These are phyloP conservation scores for Gypsophila paniculata DNA, from an alignment of 179 eudicot genomes.

Conservation along the genomic window DNA sequence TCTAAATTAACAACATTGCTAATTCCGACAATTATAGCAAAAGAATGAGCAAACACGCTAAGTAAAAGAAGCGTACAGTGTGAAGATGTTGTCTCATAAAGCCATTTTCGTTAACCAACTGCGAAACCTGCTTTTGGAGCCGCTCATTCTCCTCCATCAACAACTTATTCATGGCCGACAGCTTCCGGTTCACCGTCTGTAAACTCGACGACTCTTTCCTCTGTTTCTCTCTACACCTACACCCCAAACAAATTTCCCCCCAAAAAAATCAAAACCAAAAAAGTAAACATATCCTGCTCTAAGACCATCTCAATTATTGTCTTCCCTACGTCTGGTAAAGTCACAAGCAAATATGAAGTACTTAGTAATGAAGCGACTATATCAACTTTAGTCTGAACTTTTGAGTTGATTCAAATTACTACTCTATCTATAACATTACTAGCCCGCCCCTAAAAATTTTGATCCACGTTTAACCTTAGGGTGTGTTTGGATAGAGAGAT, in stretches of 20 bases:
- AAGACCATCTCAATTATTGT: too few species aligned
- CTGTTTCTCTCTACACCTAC: conserved; percentile 92
- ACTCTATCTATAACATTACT: too few species aligned
- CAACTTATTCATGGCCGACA: conserved; percentile 84
- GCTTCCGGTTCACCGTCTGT: conserved; percentile 74
- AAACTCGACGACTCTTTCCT: conserved; percentile 74
- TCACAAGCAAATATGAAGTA: too few species aligned
- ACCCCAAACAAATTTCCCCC: not conserved
- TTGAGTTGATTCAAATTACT: too few species aligned
- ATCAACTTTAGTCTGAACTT: too few species aligned
- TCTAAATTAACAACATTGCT: conserved; percentile 4
- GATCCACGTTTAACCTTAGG: too few species aligned
- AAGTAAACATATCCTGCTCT: too few species aligned
- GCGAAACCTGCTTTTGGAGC: conserved; percentile 89
- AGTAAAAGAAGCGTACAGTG: conserved; percentile 48
- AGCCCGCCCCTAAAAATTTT: too few species aligned
- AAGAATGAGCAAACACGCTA: not conserved
- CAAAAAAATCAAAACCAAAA: not conserved
- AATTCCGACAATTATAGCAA: not conserved
- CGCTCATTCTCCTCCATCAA: conserved; percentile 97
- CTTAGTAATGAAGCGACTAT: too few species aligned
- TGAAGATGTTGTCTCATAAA: conserved; percentile 83
- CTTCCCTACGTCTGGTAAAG: too few species aligned
- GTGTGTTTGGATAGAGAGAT: too few species aligned
- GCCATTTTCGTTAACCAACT: conserved; percentile 79